Evolutionary conservation across 495 filamentous ascomycete species (phyloP).

Genomic region (Penicillium canariense): DNA sequence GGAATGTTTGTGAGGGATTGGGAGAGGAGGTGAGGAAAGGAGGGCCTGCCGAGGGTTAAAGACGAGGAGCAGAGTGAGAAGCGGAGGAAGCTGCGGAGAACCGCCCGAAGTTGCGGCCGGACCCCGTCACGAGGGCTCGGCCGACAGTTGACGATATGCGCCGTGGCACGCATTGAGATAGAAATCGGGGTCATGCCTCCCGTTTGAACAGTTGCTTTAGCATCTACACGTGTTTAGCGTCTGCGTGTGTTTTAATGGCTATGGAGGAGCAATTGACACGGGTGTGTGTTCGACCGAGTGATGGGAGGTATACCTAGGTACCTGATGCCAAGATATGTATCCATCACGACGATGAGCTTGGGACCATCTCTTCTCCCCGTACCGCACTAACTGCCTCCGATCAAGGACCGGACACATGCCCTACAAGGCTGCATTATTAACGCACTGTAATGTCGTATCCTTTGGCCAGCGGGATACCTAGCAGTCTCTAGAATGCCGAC

Average conservation of each 20-base stretch:
- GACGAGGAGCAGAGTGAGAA: not conserved
- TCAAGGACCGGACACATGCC: not conserved
- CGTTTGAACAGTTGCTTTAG: too few relatives aligned
- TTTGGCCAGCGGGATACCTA: not conserved
- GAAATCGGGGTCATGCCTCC: too few relatives aligned
- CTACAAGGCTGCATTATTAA: slow-evolving; percentile 9
- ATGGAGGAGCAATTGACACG: too few relatives aligned
- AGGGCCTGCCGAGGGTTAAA: not conserved
- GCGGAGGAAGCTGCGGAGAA: not conserved
- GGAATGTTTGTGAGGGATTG: not conserved
- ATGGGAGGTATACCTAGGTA: too few relatives aligned
- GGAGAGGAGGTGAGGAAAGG: not conserved
- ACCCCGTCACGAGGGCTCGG: slow-evolving; percentile 3
- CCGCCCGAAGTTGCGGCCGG: slow-evolving; percentile 1
- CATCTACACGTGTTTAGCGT: too few relatives aligned
- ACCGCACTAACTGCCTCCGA: not conserved
- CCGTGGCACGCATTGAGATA: too few relatives aligned
- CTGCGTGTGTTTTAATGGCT: too few relatives aligned
- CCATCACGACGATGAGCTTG: not conserved
- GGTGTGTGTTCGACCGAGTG: too few relatives aligned
- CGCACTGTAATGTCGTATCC: not conserved
- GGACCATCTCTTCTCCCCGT: not conserved
- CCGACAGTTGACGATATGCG: too few relatives aligned
- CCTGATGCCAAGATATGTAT: too few relatives aligned
- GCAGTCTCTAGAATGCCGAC: not conserved